Evolutionary conservation across 2,329 filamentous ascomycete genomes (phyloP).

Genomic region (Aspergillus japonicus): DNA sequence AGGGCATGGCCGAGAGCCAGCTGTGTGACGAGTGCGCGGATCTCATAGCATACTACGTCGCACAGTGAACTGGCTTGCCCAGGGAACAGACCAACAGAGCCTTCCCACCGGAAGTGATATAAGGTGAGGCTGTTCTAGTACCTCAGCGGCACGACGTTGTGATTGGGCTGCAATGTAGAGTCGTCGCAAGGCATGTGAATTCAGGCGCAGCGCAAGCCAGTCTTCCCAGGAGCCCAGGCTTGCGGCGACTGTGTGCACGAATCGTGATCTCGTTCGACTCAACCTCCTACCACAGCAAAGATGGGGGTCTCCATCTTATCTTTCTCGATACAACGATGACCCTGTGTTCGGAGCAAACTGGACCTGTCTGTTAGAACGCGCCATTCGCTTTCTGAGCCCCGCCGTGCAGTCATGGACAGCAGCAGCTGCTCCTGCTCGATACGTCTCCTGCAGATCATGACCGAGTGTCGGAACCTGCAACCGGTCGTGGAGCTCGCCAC

Average conservation of each 20-base stretch:
- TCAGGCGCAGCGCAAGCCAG: neutral
- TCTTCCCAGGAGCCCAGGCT: neutral
- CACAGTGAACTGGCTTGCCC: slow-evolving; percentile 15
- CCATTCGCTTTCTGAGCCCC: neutral
- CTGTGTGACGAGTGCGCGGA: slow-evolving; percentile 19
- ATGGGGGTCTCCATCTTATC: neutral
- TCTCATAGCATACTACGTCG: slow-evolving; percentile 14
- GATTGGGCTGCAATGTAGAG: slow-evolving; percentile 7
- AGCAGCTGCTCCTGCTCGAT: slow-evolving; percentile 25
- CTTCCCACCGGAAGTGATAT: neutral
- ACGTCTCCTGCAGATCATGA: slow-evolving; percentile 22
- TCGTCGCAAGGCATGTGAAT: slow-evolving; percentile 16
- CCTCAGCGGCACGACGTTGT: neutral
- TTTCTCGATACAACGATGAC: neutral
- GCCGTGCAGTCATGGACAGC: slow-evolving; percentile 13
- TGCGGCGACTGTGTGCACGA: neutral
- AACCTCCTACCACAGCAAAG: neutral
- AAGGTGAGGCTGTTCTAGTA: slow-evolving; percentile 17
- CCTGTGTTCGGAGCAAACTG: neutral
- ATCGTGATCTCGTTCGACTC: neutral
- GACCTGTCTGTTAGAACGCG: neutral
- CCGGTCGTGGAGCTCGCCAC: slow-evolving; percentile 29
- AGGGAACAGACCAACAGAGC: slow-evolving; percentile 13
- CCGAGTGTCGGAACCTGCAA: slow-evolving; percentile 25
- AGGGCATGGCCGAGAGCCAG: neutral